Conservation (phyloP, 257 asterid genomes). For the Leptodermis oblonga region DNA sequence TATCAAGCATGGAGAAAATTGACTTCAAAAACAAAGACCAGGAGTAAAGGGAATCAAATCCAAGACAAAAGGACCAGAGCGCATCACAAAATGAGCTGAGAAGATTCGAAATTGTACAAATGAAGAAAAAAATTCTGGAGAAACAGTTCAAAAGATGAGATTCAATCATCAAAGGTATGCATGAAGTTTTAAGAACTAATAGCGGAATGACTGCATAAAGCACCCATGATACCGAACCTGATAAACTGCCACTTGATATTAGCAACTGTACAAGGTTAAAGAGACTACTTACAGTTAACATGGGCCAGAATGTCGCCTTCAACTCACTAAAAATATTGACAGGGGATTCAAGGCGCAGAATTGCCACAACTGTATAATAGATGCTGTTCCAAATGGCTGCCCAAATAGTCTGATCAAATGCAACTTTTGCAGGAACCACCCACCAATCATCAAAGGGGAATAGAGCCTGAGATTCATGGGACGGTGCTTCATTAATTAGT, state of each 20-base stretch:
- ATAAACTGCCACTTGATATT: neutral
- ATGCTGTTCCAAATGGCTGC: conserved; percentile 86
- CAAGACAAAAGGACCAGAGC: neutral
- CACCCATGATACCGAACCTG: neutral
- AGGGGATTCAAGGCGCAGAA: conserved; percentile 74
- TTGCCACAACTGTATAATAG: conserved; percentile 58
- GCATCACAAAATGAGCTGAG: neutral
- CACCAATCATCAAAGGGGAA: conserved; percentile 87
- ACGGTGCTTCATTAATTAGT: neutral
- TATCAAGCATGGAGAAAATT: neutral
- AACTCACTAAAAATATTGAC: conserved; percentile 41
- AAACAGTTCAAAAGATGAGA: neutral
- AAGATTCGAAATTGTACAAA: neutral
- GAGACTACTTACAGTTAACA: conserved; percentile 69
- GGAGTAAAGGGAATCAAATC: neutral
- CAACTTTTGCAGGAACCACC: conserved; percentile 89
- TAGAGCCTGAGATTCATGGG: conserved; percentile 45
- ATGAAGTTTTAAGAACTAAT: neutral
- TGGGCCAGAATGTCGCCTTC: conserved; percentile 74
- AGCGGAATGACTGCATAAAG: neutral
- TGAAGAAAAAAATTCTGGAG: neutral
- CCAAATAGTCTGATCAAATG: conserved; percentile 79
- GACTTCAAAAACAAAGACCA: neutral
- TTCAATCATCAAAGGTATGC: neutral
- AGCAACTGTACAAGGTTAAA: neutral